A percentile compares a stretch with the other conserved stretches of the same genome.
These are phyloP conservation scores for Passalora sequoiae DNA, from an alignment of 2,329 filamentous ascomycete genomes.

Conservation along the genomic window DNA sequence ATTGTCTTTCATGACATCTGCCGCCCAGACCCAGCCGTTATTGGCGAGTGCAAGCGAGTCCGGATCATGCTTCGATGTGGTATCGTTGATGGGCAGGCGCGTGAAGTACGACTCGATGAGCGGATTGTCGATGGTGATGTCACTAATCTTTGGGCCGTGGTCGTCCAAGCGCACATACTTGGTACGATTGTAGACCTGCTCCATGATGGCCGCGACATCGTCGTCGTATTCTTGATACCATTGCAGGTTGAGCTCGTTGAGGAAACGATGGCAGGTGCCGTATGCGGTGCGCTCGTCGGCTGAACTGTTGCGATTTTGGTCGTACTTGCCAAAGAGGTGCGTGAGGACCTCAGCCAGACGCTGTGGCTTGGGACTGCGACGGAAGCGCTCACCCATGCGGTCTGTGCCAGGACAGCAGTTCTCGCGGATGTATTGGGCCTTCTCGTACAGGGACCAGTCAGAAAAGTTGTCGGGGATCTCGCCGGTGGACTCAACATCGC, in stretches of 20 bases:
- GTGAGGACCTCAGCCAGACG: slow-evolving; percentile 65
- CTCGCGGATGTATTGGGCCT: slow-evolving; percentile 61
- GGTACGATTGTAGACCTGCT: slow-evolving; percentile 88
- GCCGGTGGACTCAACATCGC: slow-evolving; percentile 52
- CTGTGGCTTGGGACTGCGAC: slow-evolving; percentile 63
- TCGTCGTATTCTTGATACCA: slow-evolving; percentile 89
- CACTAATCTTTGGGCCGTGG: slow-evolving; percentile 79
- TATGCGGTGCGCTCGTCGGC: slow-evolving; percentile 50
- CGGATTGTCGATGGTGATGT: slow-evolving; percentile 69
- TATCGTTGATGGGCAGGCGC: slow-evolving; percentile 71
- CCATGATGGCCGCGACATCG: slow-evolving; percentile 75
- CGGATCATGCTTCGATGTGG: slow-evolving; percentile 68
- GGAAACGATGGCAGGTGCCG: slow-evolving; percentile 54
- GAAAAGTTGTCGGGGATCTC: slow-evolving; percentile 49
- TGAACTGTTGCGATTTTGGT: slow-evolving; percentile 46
- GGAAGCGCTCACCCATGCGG: slow-evolving; percentile 72
- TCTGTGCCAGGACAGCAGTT: slow-evolving; percentile 67
- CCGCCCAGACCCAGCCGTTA: slow-evolving; percentile 98
- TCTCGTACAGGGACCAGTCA: slow-evolving; percentile 54
- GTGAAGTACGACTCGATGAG: slow-evolving; percentile 95
- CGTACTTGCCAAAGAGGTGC: slow-evolving; percentile 64
- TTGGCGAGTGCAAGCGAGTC: slow-evolving; percentile 80
- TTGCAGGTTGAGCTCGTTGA: slow-evolving; percentile 80
- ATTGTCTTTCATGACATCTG: slow-evolving; percentile 89
- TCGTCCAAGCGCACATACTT: slow-evolving; percentile 94